A percentile compares a stretch with the other conserved stretches of the same genome.
Conservation (phyloP, 352 stramenopile genomes). For the Globisporangium middletonii region DNA sequence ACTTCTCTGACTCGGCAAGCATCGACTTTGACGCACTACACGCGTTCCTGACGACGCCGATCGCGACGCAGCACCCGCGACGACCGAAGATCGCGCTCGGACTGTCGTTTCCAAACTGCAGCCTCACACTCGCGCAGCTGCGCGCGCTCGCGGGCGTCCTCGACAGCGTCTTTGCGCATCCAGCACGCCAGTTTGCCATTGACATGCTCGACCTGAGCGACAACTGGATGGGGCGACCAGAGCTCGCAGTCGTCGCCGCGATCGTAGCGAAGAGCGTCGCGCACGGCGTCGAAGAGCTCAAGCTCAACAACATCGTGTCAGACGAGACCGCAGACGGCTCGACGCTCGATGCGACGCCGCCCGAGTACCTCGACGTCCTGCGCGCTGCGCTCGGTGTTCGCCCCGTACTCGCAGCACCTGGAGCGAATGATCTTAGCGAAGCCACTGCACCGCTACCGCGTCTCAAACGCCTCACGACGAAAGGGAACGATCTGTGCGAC, state of each 20-base stretch:
- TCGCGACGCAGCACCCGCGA: neutral
- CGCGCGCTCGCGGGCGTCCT: neutral
- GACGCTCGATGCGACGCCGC: neutral
- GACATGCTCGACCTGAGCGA: conserved; percentile 4
- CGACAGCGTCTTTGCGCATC: conserved; percentile 2
- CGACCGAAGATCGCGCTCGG: neutral
- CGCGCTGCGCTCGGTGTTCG: neutral
- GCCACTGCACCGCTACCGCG: neutral
- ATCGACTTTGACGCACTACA: neutral
- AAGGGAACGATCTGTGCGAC: conserved; percentile 6
- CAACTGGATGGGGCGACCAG: neutral
- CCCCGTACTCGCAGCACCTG: neutral
- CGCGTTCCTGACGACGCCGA: neutral
- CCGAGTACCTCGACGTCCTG: conserved; percentile 1
- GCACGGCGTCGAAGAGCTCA: conserved; percentile 2
- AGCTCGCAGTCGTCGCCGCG: neutral
- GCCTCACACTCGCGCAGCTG: neutral
- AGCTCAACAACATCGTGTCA: conserved; percentile 6
- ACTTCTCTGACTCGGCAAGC: neutral
- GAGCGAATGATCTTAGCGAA: no score
- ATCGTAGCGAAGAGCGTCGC: conserved; percentile 1
- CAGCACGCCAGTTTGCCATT: neutral
- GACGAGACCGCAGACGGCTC: neutral
- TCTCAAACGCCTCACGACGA: conserved; percentile 4
- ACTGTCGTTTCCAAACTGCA: conserved; percentile 4